Conservation (phyloP, 2,329 filamentous ascomycete species). For the Diaporthe vaccinii region DNA sequence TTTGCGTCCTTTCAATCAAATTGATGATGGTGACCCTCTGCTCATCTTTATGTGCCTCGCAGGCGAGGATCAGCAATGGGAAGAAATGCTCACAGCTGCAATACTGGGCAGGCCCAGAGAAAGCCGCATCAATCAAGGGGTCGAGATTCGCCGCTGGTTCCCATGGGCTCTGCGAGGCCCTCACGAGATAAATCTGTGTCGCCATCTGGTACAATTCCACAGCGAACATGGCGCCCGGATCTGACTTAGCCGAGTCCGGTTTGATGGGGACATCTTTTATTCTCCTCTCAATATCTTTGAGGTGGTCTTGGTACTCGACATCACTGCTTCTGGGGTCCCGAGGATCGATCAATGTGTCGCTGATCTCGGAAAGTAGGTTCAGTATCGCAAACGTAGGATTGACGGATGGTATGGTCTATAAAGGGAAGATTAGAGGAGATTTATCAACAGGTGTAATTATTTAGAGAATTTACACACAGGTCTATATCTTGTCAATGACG, state of each 20-base stretch:
- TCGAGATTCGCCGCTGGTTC: background rate
- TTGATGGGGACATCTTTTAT: background rate
- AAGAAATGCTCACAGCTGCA: conserved; percentile 20
- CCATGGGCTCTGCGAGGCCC: conserved; percentile 7
- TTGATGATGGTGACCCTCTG: conserved; percentile 7
- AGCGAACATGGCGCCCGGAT: background rate
- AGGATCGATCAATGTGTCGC: conserved; percentile 4
- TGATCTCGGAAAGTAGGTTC: conserved; percentile 2
- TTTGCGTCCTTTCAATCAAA: conserved; percentile 8
- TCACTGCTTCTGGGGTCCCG: background rate
- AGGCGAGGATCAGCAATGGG: background rate
- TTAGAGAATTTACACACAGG: background rate
- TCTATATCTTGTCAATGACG: background rate
- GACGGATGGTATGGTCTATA: background rate
- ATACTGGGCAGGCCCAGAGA: background rate
- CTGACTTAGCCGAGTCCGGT: background rate
- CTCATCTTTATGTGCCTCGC: conserved; percentile 5
- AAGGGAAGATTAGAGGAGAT: background rate
- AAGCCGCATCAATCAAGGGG: background rate
- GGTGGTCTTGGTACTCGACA: background rate
- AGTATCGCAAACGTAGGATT: conserved; percentile 15
- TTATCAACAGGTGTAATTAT: background rate
- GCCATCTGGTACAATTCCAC: conserved; percentile 14
- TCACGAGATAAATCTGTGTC: background rate
- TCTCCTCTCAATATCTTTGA: background rate